Evolutionary conservation across 2,329 filamentous ascomycete genomes (phyloP).

Genomic region (Hymenoscyphus fraxineus): DNA sequence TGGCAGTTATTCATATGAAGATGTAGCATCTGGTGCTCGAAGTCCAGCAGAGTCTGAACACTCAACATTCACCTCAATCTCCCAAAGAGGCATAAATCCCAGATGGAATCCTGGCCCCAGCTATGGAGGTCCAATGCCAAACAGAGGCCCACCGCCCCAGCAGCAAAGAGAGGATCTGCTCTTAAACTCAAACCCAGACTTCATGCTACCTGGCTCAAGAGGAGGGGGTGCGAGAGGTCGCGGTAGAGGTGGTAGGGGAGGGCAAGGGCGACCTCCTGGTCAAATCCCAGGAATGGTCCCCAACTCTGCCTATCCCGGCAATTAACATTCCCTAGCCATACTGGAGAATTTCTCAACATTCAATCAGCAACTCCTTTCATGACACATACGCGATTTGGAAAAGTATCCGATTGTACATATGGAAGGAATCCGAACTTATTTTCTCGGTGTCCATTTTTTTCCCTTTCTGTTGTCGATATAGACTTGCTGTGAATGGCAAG

Average conservation of each 20-base stretch:
- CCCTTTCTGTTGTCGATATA: constrained; percentile 21
- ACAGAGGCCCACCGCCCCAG: constrained; percentile 21
- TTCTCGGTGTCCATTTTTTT: constrained; percentile 7
- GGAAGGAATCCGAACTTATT: constrained; percentile 12
- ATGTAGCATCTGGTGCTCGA: constrained; percentile 57
- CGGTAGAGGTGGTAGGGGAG: constrained; percentile 19
- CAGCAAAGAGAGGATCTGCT: constrained; percentile 65
- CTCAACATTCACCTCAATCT: constrained; percentile 86
- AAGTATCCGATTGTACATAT: constrained; percentile 24
- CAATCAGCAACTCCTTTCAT: constrained; percentile 14
- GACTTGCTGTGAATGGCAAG: constrained; percentile 3
- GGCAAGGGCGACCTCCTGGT: constrained; percentile 22
- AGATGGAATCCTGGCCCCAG: constrained; percentile 59
- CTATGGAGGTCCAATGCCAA: constrained; percentile 36
- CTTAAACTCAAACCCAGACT: constrained; percentile 79
- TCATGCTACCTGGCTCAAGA: constrained; percentile 58
- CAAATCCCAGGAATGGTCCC: constrained; percentile 47
- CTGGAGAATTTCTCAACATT: constrained; percentile 18
- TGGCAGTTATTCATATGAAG: constrained; percentile 54
- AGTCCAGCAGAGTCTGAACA: constrained; percentile 75
- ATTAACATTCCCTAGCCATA: background rate
- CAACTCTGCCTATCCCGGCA: constrained; percentile 49
- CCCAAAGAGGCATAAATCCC: constrained; percentile 83
- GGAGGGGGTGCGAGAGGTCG: constrained; percentile 16
- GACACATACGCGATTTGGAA: constrained; percentile 18